Percentiles rank a stretch among this genome's conserved stretches.
Evolutionary conservation across 352 stramenopile species (phyloP).

Genomic region (Globisporangium alternatum): DNA sequence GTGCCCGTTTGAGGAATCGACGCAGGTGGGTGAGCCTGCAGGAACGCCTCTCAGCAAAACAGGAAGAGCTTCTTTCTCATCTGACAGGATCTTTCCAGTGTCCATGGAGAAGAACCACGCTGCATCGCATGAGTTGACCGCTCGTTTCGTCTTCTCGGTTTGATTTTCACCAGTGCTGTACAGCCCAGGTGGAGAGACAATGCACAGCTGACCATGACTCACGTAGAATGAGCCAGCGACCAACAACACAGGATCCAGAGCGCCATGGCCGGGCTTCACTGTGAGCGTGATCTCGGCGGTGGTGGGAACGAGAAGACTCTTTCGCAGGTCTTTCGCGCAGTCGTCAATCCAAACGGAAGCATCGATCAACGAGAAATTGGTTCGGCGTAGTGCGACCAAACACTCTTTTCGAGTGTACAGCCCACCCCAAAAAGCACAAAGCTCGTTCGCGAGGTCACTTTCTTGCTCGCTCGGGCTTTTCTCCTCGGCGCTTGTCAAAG

Average conservation of each 20-base stretch:
- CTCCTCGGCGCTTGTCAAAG: neutral
- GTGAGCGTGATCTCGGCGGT: conserved; percentile 29
- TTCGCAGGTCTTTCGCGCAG: conserved; percentile 43
- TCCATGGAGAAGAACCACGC: conserved; percentile 70
- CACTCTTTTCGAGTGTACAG: conserved; percentile 61
- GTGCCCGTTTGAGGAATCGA: conserved; percentile 38
- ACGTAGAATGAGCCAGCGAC: conserved; percentile 73
- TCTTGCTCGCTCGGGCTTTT: conserved; percentile 16
- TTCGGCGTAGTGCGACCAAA: conserved; percentile 49
- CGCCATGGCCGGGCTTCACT: conserved; percentile 29
- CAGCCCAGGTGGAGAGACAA: conserved; percentile 62
- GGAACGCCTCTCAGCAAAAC: conserved; percentile 56
- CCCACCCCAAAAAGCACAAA: conserved; percentile 57
- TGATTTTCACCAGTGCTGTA: conserved; percentile 37
- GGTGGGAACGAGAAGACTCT: conserved; percentile 39
- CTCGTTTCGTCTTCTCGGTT: conserved; percentile 39
- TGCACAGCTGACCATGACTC: conserved; percentile 51
- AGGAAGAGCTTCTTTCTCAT: conserved; percentile 24
- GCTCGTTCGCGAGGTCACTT: conserved; percentile 34
- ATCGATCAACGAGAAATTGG: conserved; percentile 34
- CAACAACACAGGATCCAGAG: conserved; percentile 67
- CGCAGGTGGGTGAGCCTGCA: conserved; percentile 60
- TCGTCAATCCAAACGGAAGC: conserved; percentile 44
- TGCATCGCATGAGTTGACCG: conserved; percentile 47
- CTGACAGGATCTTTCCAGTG: conserved; percentile 28